Conservation (phyloP, 768 basidiomycete genomes). For the Calocera viscosa region DNA sequence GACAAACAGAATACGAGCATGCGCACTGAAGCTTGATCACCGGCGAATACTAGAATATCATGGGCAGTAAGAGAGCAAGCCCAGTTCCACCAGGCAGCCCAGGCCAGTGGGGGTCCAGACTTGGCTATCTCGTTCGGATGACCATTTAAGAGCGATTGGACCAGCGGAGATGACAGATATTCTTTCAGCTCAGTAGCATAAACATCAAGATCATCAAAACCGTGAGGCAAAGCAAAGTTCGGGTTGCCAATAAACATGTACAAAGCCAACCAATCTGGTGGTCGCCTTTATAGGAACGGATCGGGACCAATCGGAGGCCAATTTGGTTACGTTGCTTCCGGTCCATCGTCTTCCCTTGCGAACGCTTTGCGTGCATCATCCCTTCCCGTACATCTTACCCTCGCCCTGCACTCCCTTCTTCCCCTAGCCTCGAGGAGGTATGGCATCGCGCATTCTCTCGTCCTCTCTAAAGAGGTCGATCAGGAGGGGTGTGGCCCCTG, state of each 20-base stretch:
- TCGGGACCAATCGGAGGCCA: constrained; percentile 5
- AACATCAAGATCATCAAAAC: not conserved
- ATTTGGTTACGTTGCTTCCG: constrained; percentile 9
- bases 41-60: not conserved
- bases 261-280: not conserved
- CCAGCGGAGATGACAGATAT: constrained; percentile 9
- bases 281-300: not conserved
- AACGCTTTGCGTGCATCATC: not conserved
- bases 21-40: not conserved
- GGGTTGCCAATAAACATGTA: not conserved
- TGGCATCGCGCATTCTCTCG: constrained; percentile 7
- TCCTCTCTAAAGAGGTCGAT: constrained; percentile 10
- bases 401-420: constrained; percentile 7
- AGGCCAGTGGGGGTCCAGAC: not conserved
- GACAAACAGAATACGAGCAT: not conserved
- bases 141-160: constrained; percentile 8
- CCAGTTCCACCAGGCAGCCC: constrained; percentile 15
- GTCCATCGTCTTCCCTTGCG: not conserved
- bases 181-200: constrained; percentile 10
- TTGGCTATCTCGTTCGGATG: constrained; percentile 11
- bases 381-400: not conserved
- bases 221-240: not conserved
- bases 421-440: constrained; percentile 14
- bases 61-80: constrained; percentile 7
- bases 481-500: not conserved